Evolutionary conservation across 345 rosid species (phyloP).

Genomic region (Hibiscus tridactylites): DNA sequence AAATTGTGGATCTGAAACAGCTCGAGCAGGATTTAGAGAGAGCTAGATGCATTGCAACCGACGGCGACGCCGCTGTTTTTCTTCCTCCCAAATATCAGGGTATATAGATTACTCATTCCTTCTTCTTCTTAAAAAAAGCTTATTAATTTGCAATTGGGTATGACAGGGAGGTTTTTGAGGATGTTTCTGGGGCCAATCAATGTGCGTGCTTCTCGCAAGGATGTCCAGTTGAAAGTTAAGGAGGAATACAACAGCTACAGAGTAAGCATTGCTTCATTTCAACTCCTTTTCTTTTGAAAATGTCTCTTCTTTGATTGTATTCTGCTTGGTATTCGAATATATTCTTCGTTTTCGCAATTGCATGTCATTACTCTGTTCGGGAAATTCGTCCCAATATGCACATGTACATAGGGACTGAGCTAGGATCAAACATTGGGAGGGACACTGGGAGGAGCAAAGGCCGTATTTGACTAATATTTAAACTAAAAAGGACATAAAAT

Average conservation of each 20-base stretch:
- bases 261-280: conserved; percentile 42
- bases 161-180: conserved; percentile 49
- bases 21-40: conserved; percentile 79
- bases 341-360: not conserved
- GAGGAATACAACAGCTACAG: conserved; percentile 96
- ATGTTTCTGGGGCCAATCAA: conserved; percentile 94
- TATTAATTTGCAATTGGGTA: too few relatives aligned
- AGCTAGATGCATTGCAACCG: conserved; percentile 57
- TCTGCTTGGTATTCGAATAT: not conserved
- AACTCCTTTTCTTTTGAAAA: not conserved
- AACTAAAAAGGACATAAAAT: too few relatives aligned
- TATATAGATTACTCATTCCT: not conserved
- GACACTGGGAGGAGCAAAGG: too few relatives aligned
- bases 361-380: not conserved
- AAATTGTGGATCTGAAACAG: conserved; percentile 20
- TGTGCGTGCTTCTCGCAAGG: conserved; percentile 81
- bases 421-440: too few relatives aligned
- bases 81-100: conserved; percentile 74
- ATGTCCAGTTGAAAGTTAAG: conserved; percentile 82
- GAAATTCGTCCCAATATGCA: not conserved
- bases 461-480: too few relatives aligned
- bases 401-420: too few relatives aligned
- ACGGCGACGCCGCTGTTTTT: conserved; percentile 80
- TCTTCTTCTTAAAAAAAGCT: not conserved
- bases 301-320: not conserved